These are phyloP conservation scores for Phymatotrichopsis omnivora DNA, from an alignment of 2,329 filamentous ascomycete genomes.

Conservation along the genomic window DNA sequence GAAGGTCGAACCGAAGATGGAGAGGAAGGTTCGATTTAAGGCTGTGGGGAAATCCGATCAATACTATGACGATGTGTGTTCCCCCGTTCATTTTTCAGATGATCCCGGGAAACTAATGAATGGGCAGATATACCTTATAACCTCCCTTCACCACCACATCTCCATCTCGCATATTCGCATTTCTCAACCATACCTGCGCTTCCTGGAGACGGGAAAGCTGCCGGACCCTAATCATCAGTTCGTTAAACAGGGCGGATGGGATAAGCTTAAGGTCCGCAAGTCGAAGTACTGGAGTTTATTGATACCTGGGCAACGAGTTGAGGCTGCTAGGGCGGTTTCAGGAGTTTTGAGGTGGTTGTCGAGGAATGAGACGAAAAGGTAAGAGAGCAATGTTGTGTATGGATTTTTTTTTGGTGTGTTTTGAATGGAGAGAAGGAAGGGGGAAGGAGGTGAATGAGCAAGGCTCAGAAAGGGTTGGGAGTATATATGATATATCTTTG, in stretches of 20 bases:
- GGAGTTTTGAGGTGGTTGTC: constrained; percentile 28
- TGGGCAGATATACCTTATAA: constrained; percentile 28
- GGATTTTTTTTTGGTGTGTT: too few relatives aligned
- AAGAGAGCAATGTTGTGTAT: too few relatives aligned
- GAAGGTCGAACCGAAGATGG: constrained; percentile 46
- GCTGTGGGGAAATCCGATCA: constrained; percentile 22
- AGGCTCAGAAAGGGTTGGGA: too few relatives aligned
- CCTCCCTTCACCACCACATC: constrained; percentile 29
- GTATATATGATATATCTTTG: too few relatives aligned
- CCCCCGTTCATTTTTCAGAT: background rate
- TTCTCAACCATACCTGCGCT: constrained; percentile 29
- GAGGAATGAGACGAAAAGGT: constrained; percentile 23
- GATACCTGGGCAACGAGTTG: constrained; percentile 26
- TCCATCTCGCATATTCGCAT: constrained; percentile 29
- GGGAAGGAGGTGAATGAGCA: too few relatives aligned
- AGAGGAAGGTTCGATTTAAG: constrained; percentile 35
- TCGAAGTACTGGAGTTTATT: constrained; percentile 29
- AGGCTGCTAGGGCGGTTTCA: constrained; percentile 26
- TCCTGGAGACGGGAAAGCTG: constrained; percentile 29
- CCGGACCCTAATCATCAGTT: constrained; percentile 26
- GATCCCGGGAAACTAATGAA: constrained; percentile 1
- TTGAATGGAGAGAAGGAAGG: too few relatives aligned
- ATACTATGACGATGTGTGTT: constrained; percentile 26
- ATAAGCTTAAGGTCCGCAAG: constrained; percentile 27
- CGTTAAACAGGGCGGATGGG: constrained; percentile 23